phyloP scores from a whole-genome alignment of 2,329 filamentous ascomycete genomes.

The Aureobasidium sp. region DNA sequence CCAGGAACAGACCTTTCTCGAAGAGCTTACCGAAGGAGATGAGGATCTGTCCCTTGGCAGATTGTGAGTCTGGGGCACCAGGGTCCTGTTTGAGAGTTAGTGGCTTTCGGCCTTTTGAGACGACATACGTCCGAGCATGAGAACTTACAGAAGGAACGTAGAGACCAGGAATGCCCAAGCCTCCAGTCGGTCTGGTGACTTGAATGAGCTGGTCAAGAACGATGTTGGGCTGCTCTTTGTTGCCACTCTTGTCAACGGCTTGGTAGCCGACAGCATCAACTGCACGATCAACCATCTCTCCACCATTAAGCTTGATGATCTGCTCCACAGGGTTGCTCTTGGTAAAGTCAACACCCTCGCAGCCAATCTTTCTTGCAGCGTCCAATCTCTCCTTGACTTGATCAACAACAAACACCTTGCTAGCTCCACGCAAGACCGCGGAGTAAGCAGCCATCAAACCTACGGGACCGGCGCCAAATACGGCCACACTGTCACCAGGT shows the following conservation, averaged over 20 bases:
- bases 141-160: conserved; percentile 30
- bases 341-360: conserved; percentile 54
- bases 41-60: conserved; percentile 57
- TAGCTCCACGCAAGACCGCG: conserved; percentile 54
- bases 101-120: background rate
- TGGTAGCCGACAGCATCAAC: conserved; percentile 63
- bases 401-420: conserved; percentile 56
- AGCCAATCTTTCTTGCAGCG: conserved; percentile 56
- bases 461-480: conserved; percentile 59
- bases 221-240: conserved; percentile 55
- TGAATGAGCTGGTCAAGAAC: conserved; percentile 58
- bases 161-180: conserved; percentile 54
- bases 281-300: conserved; percentile 53
- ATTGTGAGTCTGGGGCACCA: conserved; percentile 54
- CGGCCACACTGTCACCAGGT: conserved; percentile 55
- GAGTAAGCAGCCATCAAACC: conserved; percentile 60
- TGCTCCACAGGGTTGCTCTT: conserved; percentile 53
- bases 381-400: conserved; percentile 53
- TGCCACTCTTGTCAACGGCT: conserved; percentile 49
- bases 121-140: background rate
- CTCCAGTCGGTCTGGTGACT: conserved; percentile 55
- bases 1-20: conserved; percentile 56
- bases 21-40: conserved; percentile 62
- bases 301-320: conserved; percentile 53
- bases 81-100: conserved; percentile 39